Conservation (phyloP, 345 rosid species). For the Nephelium lappaceum region DNA sequence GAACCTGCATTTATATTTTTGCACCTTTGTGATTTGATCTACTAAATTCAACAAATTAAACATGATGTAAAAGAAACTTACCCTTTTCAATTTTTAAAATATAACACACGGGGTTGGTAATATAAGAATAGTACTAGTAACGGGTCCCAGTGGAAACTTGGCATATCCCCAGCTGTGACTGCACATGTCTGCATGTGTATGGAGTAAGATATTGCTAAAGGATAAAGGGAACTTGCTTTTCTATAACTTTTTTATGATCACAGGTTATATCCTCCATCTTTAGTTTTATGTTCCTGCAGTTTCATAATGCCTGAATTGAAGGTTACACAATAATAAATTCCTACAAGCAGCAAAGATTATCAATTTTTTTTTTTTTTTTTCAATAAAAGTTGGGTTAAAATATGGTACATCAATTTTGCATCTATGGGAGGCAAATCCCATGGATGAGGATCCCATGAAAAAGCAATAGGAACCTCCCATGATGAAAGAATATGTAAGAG, state of each 20-base stretch:
- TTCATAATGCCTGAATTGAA: neutral
- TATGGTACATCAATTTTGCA: slow-evolving; percentile 21
- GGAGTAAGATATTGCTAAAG: neutral
- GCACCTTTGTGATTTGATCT: too few species aligned
- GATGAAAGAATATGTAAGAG: neutral
- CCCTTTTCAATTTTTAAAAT: too few species aligned
- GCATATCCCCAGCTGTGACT: neutral
- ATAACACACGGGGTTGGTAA: too few species aligned
- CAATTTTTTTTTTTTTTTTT: neutral
- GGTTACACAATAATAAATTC: neutral
- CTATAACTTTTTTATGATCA: neutral
- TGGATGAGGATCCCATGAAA: slow-evolving; percentile 17
- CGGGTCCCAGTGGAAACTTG: too few species aligned
- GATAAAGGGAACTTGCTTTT: neutral
- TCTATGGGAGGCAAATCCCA: slow-evolving; percentile 21
- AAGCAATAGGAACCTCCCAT: slow-evolving; percentile 11
- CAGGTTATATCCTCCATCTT: neutral
- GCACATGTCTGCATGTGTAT: neutral
- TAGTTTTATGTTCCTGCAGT: slow-evolving; percentile 1
- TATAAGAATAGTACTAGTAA: too few species aligned
- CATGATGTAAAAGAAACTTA: too few species aligned
- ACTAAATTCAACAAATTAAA: too few species aligned
- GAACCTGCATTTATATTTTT: too few species aligned
- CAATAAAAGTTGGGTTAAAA: neutral
- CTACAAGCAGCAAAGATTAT: neutral